Conservation (phyloP, 2,329 filamentous ascomycete genomes). For the Epichloe hybrida region DNA sequence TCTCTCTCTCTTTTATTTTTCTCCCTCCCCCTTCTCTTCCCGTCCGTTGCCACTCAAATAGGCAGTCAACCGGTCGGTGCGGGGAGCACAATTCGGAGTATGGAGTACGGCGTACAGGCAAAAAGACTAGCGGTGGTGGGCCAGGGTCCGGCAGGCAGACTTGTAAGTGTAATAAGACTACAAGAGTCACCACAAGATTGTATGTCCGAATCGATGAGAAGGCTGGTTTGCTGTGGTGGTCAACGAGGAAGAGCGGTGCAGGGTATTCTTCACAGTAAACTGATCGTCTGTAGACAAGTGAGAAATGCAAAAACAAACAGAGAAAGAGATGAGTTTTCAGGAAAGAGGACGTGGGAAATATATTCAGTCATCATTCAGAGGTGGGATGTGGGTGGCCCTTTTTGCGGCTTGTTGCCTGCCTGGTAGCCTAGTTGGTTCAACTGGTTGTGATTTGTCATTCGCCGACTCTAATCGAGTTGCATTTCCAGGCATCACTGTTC, state of each 20-base stretch:
- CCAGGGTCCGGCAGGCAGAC: neutral
- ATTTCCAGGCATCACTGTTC: neutral
- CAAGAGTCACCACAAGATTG: neutral
- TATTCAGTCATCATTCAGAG: neutral
- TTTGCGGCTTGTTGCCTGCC: neutral
- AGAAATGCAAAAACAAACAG: neutral
- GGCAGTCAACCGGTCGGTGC: neutral
- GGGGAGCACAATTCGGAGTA: neutral
- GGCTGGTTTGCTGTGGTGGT: neutral
- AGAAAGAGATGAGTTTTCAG: neutral
- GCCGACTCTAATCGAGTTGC: neutral
- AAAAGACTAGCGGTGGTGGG: neutral
- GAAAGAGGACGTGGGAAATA: slow-evolving; percentile 1
- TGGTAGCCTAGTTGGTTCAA: too few relatives aligned
- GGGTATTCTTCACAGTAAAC: too few relatives aligned
- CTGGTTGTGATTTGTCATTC: neutral
- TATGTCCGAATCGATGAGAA: neutral
- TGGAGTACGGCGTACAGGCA: neutral
- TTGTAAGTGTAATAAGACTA: neutral
- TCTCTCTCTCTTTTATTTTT: too few relatives aligned
- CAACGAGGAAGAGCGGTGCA: neutral
- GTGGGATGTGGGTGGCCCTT: neutral
- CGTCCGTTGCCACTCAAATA: neutral
- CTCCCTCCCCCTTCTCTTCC: neutral
- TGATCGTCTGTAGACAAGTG: neutral